phyloP scores from a whole-genome alignment of 495 filamentous ascomycete species.

The Tetracladium setigerum region DNA sequence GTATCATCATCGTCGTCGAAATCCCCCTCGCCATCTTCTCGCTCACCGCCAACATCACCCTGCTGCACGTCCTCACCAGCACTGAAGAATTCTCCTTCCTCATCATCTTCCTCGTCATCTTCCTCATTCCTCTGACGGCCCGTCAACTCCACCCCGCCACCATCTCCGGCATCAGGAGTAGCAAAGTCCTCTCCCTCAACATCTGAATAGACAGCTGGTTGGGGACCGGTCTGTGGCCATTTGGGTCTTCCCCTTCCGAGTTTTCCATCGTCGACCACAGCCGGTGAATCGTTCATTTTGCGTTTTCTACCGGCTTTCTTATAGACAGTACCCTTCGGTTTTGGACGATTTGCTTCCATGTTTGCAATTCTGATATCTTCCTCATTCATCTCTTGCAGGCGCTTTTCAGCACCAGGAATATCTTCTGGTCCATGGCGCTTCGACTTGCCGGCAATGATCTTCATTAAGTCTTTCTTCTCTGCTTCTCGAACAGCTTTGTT shows the following conservation, averaged over 20 bases:
- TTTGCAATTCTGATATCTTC: neutral
- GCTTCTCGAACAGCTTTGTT: neutral
- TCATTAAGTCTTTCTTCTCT: neutral
- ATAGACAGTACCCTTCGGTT: neutral
- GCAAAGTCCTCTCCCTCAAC: neutral
- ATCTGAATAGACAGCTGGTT: too few relatives aligned
- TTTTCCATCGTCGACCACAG: too few relatives aligned
- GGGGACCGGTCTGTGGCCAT: too few relatives aligned
- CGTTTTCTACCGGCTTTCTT: neutral
- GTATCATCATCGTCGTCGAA: too few relatives aligned
- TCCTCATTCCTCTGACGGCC: neutral
- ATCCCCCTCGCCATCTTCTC: too few relatives aligned
- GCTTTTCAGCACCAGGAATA: neutral
- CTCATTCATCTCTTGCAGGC: constrained; percentile 8
- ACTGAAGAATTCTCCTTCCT: neutral
- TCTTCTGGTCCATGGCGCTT: neutral
- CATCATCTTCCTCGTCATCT: neutral
- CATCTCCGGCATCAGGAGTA: neutral
- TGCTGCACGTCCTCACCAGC: neutral
- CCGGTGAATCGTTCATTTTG: neutral
- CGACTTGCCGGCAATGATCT: neutral
- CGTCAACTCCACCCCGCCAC: neutral
- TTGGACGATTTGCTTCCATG: neutral
- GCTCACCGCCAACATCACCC: neutral
- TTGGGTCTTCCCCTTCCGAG: too few relatives aligned